Conservation (phyloP, 2,329 filamentous ascomycete species). For the Ascochyta koolunga region DNA sequence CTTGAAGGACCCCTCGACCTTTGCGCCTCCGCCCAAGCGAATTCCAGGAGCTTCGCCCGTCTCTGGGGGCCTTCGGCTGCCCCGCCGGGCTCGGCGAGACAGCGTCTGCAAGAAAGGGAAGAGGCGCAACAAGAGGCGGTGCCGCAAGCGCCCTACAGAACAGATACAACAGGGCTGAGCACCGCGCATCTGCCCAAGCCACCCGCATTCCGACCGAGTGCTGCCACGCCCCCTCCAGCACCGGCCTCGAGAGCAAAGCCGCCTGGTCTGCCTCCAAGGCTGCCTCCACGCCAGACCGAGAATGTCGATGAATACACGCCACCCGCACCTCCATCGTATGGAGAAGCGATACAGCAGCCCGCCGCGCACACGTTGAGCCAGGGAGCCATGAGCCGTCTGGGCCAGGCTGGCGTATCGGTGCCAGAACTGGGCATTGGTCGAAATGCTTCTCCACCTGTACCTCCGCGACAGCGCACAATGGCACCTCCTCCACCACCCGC, state of each 20-base stretch:
- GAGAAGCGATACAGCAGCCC: slow-evolving; percentile 45
- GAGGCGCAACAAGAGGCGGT: slow-evolving; percentile 45
- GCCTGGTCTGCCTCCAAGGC: slow-evolving; percentile 65
- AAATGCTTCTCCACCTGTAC: slow-evolving; percentile 43
- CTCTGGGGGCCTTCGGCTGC: slow-evolving; percentile 49
- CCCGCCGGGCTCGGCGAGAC: slow-evolving; percentile 48
- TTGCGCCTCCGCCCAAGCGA: slow-evolving; percentile 79
- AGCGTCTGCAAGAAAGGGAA: slow-evolving; percentile 44
- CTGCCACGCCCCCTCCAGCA: slow-evolving; percentile 31
- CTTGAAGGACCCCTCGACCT: slow-evolving; percentile 76
- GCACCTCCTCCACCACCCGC: slow-evolving; percentile 37
- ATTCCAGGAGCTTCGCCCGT: slow-evolving; percentile 28
- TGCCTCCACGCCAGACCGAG: slow-evolving; percentile 72
- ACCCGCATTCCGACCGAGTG: slow-evolving; percentile 60
- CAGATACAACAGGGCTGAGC: slow-evolving; percentile 72
- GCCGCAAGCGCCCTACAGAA: slow-evolving; percentile 69
- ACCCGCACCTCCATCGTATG: slow-evolving; percentile 56
- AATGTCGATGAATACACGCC: slow-evolving; percentile 54
- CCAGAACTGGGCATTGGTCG: slow-evolving; percentile 75
- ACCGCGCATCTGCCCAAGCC: slow-evolving; percentile 74
- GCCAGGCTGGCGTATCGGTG: slow-evolving; percentile 77
- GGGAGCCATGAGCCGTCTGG: slow-evolving; percentile 69
- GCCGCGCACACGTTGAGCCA: slow-evolving; percentile 57
- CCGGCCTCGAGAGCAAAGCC: slow-evolving; percentile 55
- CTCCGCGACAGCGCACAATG: slow-evolving; percentile 42